Evolutionary conservation across 352 stramenopile species (phyloP).

Genomic region (Phytophthora pini): DNA sequence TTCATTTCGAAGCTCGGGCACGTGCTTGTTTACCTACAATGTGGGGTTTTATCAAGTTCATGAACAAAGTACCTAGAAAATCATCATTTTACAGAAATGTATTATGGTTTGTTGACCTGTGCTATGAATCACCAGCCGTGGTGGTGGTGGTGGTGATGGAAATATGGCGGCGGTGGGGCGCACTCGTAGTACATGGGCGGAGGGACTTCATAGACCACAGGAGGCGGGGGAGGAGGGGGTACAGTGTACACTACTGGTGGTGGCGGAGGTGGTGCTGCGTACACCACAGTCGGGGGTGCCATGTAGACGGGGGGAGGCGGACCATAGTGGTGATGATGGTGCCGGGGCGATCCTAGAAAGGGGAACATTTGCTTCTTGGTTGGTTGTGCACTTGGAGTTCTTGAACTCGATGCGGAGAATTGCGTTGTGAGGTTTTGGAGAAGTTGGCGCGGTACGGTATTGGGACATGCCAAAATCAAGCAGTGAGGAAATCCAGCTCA

Average conservation of each 20-base stretch:
- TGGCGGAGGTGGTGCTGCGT: constrained; percentile 10
- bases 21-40: constrained; percentile 12
- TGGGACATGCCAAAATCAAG: background rate
- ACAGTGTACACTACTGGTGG: constrained; percentile 3
- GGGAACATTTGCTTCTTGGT: constrained; percentile 2
- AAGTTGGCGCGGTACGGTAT: background rate
- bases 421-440: constrained; percentile 7
- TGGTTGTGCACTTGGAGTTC: background rate
- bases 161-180: constrained; percentile 5
- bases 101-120: background rate
- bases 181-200: constrained; percentile 24
- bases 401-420: constrained; percentile 8
- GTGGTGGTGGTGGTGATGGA: constrained; percentile 16
- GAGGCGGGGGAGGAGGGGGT: background rate
- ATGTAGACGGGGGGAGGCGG: constrained; percentile 5
- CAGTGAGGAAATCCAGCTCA: background rate
- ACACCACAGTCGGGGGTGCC: constrained; percentile 1
- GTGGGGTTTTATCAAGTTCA: background rate
- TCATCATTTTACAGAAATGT: constrained; percentile 3
- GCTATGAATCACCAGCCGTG: constrained; percentile 13
- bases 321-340: constrained; percentile 12
- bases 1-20: constrained; percentile 1
- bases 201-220: constrained; percentile 15
- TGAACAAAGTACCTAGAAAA: background rate
- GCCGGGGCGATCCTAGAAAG: constrained; percentile 9